Conservation (phyloP, 106 monocot species). For the Dendrobium officinale region DNA sequence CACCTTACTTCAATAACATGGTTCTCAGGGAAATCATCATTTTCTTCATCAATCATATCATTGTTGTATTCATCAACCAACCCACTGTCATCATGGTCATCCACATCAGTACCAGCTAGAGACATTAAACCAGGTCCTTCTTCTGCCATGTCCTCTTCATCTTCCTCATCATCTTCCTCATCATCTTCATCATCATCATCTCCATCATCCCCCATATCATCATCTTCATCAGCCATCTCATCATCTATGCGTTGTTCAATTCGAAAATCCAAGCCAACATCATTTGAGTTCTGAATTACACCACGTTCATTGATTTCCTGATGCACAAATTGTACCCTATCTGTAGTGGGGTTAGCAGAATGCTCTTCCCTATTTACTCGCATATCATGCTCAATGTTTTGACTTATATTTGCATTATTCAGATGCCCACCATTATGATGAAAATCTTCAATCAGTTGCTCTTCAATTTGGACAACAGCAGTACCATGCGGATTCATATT, state of each 20-base stretch:
- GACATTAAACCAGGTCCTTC: constrained; percentile 61
- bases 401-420: constrained; percentile 14
- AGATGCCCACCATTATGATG: constrained; percentile 21
- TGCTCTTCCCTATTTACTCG: constrained; percentile 26
- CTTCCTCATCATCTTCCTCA: constrained; percentile 64
- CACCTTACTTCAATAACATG: constrained; percentile 74
- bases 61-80: constrained; percentile 59
- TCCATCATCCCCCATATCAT: constrained; percentile 29
- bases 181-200: constrained; percentile 26
- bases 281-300: constrained; percentile 20
- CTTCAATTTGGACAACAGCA: constrained; percentile 23
- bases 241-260: constrained; percentile 42
- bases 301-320: constrained; percentile 36
- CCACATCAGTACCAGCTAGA: constrained; percentile 55
- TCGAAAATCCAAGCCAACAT: constrained; percentile 35
- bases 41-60: constrained; percentile 63
- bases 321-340: constrained; percentile 34
- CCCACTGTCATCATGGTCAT: constrained; percentile 59
- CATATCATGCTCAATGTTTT: constrained; percentile 26
- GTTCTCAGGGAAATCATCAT: constrained; percentile 41
- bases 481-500: constrained; percentile 16
- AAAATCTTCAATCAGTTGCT: constrained; percentile 27
- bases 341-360: constrained; percentile 19
- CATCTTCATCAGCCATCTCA: constrained; percentile 57
- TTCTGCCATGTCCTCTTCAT: constrained; percentile 45